Conservation (phyloP, 257 asterid genomes). For the Phtheirospermum japonicum region DNA sequence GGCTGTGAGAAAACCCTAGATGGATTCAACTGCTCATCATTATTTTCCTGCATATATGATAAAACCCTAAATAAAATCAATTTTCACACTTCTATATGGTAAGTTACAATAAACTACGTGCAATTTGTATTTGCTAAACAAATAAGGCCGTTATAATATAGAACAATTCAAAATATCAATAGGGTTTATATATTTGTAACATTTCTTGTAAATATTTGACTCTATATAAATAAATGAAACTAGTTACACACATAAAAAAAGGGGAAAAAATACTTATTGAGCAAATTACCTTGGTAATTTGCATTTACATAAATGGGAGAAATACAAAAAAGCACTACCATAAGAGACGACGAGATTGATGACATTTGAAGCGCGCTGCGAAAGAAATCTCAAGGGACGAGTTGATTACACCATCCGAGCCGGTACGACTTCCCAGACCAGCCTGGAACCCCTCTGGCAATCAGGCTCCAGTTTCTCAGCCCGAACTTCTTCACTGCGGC, state of each 20-base stretch:
- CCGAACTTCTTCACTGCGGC: constrained; percentile 54
- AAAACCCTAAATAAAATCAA: background rate
- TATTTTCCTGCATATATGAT: constrained; percentile 35
- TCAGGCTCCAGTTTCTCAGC: constrained; percentile 72
- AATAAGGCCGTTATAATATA: too few relatives aligned
- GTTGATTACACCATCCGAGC: constrained; percentile 91
- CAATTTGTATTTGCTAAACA: too few relatives aligned
- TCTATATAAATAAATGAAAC: too few relatives aligned
- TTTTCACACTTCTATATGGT: too few relatives aligned
- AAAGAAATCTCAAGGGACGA: constrained; percentile 63
- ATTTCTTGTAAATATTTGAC: background rate
- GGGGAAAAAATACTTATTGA: background rate
- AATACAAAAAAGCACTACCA: too few relatives aligned
- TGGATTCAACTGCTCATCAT: constrained; percentile 25
- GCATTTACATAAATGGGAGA: too few relatives aligned
- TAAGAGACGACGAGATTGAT: too few relatives aligned
- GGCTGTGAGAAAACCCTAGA: constrained; percentile 42
- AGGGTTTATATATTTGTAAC: too few relatives aligned
- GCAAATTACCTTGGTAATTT: constrained; percentile 40
- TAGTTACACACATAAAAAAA: too few relatives aligned
- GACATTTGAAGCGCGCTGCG: too few relatives aligned
- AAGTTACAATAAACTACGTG: too few relatives aligned
- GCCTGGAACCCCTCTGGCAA: constrained; percentile 68
- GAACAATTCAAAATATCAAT: too few relatives aligned
- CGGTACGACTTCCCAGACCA: constrained; percentile 86